Evolutionary conservation across 1,284 basidiomycete species (phyloP).

Genomic region (Malassezia restricta): DNA sequence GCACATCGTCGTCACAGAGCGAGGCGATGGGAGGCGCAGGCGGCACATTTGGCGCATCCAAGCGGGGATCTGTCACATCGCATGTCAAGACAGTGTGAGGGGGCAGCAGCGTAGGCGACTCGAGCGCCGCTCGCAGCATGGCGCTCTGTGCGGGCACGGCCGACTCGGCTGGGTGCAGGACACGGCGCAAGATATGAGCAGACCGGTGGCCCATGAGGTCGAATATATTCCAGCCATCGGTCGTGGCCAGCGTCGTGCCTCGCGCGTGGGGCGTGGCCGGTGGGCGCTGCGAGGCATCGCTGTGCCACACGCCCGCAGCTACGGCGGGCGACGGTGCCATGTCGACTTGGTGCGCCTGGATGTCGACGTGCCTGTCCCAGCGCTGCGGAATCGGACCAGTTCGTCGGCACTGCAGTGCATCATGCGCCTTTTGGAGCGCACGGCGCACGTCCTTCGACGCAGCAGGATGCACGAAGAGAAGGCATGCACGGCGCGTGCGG

Average conservation of each 20-base stretch:
- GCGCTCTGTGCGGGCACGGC: background rate
- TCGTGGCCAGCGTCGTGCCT: background rate
- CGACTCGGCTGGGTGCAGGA: slow-evolving; percentile 15
- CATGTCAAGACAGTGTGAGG: slow-evolving; percentile 10
- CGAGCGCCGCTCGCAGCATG: background rate
- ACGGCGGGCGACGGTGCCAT: slow-evolving; percentile 24
- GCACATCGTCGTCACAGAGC: background rate
- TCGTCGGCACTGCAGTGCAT: slow-evolving; percentile 16
- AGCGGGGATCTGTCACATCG: slow-evolving; percentile 34
- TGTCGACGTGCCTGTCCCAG: slow-evolving; percentile 2
- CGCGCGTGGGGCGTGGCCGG: background rate
- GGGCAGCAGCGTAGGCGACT: background rate
- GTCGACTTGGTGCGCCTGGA: slow-evolving; percentile 17
- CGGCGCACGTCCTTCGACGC: slow-evolving; percentile 18
- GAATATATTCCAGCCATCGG: slow-evolving; percentile 35
- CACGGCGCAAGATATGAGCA: slow-evolving; percentile 20
- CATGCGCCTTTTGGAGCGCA: slow-evolving; percentile 17
- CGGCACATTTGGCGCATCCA: slow-evolving; percentile 9
- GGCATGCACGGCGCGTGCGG: slow-evolving; percentile 14
- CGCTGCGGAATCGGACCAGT: slow-evolving; percentile 1
- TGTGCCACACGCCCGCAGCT: slow-evolving; percentile 16
- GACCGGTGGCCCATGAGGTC: slow-evolving; percentile 29
- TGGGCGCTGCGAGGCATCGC: background rate
- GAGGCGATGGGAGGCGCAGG: background rate
- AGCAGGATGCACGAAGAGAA: slow-evolving; percentile 27